Conservation (phyloP, 352 stramenopile genomes). For the Peronospora destructor region DNA sequence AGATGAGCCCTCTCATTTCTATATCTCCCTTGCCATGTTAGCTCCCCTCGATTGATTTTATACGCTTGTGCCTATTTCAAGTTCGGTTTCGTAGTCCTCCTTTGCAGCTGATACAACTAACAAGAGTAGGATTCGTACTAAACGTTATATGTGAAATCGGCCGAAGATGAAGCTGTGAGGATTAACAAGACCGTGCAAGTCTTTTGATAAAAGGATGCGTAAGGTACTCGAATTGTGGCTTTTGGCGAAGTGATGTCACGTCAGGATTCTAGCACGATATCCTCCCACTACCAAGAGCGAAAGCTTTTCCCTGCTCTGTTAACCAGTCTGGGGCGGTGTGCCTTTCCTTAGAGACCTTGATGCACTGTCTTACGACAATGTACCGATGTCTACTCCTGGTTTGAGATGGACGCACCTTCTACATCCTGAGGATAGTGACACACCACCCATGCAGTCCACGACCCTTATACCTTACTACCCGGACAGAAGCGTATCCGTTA, state of each 20-base stretch:
- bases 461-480: slow-evolving; percentile 33
- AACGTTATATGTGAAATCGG: no score
- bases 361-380: slow-evolving; percentile 24
- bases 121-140: no score
- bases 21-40: no score
- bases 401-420: slow-evolving; percentile 41
- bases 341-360: slow-evolving; percentile 47
- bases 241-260: slow-evolving; percentile 13
- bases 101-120: no score
- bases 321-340: slow-evolving; percentile 43
- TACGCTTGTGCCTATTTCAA: no score
- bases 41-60: no score
- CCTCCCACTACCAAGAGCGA: slow-evolving; percentile 56
- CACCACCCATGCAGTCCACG: slow-evolving; percentile 16
- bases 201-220: slow-evolving; percentile 8
- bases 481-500: slow-evolving; percentile 39
- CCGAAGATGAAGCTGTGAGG: no score
- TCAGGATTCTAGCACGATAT: slow-evolving; percentile 45
- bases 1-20: no score
- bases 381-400: slow-evolving; percentile 46
- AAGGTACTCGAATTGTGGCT: slow-evolving; percentile 28
- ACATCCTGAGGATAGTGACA: slow-evolving; percentile 37
- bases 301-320: slow-evolving; percentile 52
- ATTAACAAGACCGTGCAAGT: no score
- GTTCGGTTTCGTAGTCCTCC: no score